Evolutionary conservation across 345 rosid genomes (phyloP).

Genomic region (Syzygium oleosum): DNA sequence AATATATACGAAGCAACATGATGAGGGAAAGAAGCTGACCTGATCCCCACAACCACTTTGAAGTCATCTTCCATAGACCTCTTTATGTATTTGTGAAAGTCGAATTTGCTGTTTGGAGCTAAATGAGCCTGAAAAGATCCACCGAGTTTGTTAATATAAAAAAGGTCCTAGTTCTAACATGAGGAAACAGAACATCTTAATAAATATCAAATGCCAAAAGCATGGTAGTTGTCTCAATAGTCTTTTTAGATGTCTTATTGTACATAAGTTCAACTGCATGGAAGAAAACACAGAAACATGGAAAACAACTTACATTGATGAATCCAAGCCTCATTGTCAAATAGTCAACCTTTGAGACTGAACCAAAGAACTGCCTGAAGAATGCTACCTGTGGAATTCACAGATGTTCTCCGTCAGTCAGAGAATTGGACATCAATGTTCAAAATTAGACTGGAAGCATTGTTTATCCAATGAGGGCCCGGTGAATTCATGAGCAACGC

Average conservation of each 20-base stretch:
- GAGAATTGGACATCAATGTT: background rate
- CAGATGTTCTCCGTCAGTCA: background rate
- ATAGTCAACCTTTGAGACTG: constrained; percentile 36
- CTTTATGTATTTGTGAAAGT: constrained; percentile 40
- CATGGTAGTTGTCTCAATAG: background rate
- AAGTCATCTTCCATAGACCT: constrained; percentile 52
- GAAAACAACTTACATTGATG: constrained; percentile 23
- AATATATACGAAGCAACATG: background rate
- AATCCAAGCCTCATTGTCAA: constrained; percentile 36
- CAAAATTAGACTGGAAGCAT: background rate
- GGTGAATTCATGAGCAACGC: background rate
- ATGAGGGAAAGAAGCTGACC: constrained; percentile 8
- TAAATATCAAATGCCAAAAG: background rate
- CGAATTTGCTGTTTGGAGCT: constrained; percentile 35
- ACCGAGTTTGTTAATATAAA: background rate
- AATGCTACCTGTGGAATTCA: constrained; percentile 23
- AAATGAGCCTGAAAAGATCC: constrained; percentile 33
- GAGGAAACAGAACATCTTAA: background rate
- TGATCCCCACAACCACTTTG: constrained; percentile 48
- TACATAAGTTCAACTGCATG: background rate
- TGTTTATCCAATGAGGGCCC: background rate
- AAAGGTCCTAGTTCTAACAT: background rate
- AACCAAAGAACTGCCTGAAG: constrained; percentile 32
- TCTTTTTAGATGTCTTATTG: background rate
- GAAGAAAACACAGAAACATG: background rate